Conservation (phyloP, 495 filamentous ascomycete genomes). For the Annulohypoxylon nitens region DNA sequence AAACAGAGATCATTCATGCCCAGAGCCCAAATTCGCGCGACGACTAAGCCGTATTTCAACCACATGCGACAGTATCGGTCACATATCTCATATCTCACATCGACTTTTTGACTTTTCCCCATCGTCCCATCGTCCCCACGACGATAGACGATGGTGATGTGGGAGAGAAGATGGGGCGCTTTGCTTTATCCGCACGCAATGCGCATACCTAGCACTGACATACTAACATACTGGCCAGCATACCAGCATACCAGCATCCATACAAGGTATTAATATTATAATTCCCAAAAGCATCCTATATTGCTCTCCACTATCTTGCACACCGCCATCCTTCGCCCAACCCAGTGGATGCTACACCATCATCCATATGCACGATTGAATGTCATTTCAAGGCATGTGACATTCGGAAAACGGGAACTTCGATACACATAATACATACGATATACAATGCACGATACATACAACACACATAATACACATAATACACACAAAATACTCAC, state of each 20-base stretch:
- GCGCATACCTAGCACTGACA: neutral
- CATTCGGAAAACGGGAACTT: conserved; percentile 22
- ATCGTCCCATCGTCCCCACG: conserved; percentile 9
- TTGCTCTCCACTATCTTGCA: conserved; percentile 49
- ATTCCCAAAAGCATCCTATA: conserved; percentile 27
- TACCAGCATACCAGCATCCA: neutral
- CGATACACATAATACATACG: conserved; percentile 7
- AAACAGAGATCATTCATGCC: conserved; percentile 47
- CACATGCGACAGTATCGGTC: conserved; percentile 33
- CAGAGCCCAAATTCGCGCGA: conserved; percentile 34
- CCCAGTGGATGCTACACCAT: conserved; percentile 35
- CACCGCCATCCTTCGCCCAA: conserved; percentile 46
- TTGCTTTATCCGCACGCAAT: conserved; percentile 21
- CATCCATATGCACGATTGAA: conserved; percentile 20
- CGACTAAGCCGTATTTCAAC: conserved; percentile 43
- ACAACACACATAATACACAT: neutral
- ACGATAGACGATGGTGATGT: conserved; percentile 4
- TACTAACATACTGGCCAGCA: neutral
- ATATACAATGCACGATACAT: neutral
- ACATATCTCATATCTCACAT: conserved; percentile 21
- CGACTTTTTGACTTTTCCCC: neutral
- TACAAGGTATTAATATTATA: conserved; percentile 9
- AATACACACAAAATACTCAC: neutral
- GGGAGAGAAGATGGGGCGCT: conserved; percentile 5
- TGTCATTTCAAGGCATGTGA: conserved; percentile 38